Evolutionary conservation across 768 basidiomycete genomes (phyloP), one percentile per base, ranked within the genome.

Genomic region (Boletellus ananiceps): DNA sequence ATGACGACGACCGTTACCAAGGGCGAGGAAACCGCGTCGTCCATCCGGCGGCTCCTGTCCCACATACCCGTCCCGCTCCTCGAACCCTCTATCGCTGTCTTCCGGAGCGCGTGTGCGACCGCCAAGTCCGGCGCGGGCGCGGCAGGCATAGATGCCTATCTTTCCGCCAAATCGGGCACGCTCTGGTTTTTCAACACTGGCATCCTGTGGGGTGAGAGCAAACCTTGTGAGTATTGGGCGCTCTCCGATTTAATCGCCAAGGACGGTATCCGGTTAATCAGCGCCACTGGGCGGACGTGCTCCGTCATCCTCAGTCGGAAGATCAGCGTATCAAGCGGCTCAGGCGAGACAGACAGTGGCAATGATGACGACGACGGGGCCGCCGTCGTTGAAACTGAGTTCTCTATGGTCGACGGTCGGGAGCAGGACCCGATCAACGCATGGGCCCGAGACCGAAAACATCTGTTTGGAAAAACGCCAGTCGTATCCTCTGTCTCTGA

Each of bases 141-240:
- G 3, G 80, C 84, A 2, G 84, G 84, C 0, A 68, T 86, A 21
- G 80, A 85, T 47, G 85, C 84, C 5, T 83, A 85, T 63, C 77
- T 82, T 27, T 77, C 77, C n/a, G 86, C 86, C 1, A 88, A 87
- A 61, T 63, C 74, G 2, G 86, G 86, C 1, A 83, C 74, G 40
- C 68, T 90, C 35, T 86, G 86, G 83, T 90, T 89, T 71, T 71
- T 84, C 40, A 67, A 74, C 35, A 70, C 72, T 19, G 88, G 86
- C 6, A 74, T 90, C 14, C 73, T 90, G 8, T 85, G 84, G 79
- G 86, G 83, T 19, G 83, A 88, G 61, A 79, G 77, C 59, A 85
- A 84, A 54, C 86, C 86, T 2, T 87, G 84, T 59, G 84, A 87
- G 56, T 89, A 86, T 58, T 89, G 87, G 82, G 68, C 81, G 3